Percentiles rank a stretch among this genome's conserved stretches.
phyloP scores from a whole-genome alignment of 129 eudicot genomes.

The Flaveria linearis region DNA sequence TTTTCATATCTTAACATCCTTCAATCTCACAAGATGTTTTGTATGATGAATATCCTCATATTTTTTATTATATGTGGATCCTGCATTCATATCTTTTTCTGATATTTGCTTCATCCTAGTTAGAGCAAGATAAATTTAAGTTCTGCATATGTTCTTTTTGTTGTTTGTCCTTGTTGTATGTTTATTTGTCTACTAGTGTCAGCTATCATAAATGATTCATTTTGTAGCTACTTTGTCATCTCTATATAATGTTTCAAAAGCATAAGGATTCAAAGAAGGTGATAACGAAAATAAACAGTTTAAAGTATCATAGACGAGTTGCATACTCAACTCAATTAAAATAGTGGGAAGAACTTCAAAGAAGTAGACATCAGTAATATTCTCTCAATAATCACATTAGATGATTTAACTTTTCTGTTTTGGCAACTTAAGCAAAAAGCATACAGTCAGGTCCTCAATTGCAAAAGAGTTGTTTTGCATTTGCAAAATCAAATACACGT shows the following conservation, averaged over 20 bases:
- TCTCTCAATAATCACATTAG: neutral
- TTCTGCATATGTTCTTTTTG: neutral
- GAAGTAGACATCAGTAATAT: neutral
- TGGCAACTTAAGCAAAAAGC: neutral
- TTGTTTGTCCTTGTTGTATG: neutral
- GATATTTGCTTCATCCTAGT: neutral
- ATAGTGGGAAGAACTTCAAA: neutral
- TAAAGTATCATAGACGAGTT: neutral
- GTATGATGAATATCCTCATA: conserved; percentile 8
- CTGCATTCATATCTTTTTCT: neutral
- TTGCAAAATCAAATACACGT: neutral
- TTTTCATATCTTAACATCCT: conserved; percentile 4
- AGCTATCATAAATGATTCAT: neutral
- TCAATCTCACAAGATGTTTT: conserved; percentile 7
- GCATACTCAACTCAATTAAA: neutral
- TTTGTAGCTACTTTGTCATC: neutral
- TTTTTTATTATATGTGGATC: neutral
- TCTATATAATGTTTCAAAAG: neutral
- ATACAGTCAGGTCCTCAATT: neutral
- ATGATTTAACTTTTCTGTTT: neutral
- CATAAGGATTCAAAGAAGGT: neutral
- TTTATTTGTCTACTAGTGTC: neutral
- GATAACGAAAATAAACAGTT: neutral
- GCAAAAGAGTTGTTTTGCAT: neutral
- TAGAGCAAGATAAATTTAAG: neutral